Percentiles rank a stretch among this genome's conserved stretches.
These are phyloP conservation scores for Cucurbita ficifolia DNA, from an alignment of 306 rosid species.

Conservation along the genomic window DNA sequence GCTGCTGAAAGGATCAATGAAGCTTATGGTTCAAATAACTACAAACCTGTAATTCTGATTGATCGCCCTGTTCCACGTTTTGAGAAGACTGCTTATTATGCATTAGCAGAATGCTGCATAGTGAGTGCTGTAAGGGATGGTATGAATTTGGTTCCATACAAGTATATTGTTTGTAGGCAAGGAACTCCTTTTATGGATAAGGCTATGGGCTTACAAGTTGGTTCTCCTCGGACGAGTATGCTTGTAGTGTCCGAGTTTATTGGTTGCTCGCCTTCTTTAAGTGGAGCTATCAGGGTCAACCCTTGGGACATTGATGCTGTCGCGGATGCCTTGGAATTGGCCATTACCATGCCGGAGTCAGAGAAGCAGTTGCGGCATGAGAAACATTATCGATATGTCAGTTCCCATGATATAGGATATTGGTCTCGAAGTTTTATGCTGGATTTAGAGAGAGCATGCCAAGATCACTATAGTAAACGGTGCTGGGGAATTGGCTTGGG, in stretches of 20 bases:
- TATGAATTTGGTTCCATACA: conserved; percentile 16
- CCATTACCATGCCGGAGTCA: conserved; percentile 8
- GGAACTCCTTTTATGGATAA: conserved; percentile 11
- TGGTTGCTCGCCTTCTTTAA: conserved; percentile 15
- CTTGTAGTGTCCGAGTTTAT: conserved; percentile 14
- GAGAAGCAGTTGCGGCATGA: conserved; percentile 14
- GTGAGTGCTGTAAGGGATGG: conserved; percentile 17
- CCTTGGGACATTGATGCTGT: conserved; percentile 16
- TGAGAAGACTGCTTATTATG: conserved; percentile 16
- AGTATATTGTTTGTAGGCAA: conserved; percentile 15
- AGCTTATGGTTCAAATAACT: conserved; percentile 12
- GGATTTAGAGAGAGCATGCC: conserved; percentile 14
- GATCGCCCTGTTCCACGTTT: conserved; percentile 14
- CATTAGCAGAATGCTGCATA: conserved; percentile 14
- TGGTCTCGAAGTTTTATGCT: conserved; percentile 18
- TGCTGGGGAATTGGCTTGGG: conserved; percentile 17
- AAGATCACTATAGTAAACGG: conserved; percentile 13
- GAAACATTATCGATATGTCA: conserved; percentile 16
- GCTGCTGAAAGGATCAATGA: conserved; percentile 13
- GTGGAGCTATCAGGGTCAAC: conserved; percentile 13
- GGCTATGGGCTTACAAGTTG: conserved; percentile 9
- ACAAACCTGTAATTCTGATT: conserved; percentile 9
- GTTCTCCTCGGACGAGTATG: conserved; percentile 11
- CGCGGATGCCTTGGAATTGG: conserved; percentile 11
- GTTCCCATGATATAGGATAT: conserved; percentile 10